Percentiles rank a stretch among this genome's conserved stretches.
phyloP scores from a whole-genome alignment of 352 stramenopile species.

The Phytopythium ostracodes region DNA sequence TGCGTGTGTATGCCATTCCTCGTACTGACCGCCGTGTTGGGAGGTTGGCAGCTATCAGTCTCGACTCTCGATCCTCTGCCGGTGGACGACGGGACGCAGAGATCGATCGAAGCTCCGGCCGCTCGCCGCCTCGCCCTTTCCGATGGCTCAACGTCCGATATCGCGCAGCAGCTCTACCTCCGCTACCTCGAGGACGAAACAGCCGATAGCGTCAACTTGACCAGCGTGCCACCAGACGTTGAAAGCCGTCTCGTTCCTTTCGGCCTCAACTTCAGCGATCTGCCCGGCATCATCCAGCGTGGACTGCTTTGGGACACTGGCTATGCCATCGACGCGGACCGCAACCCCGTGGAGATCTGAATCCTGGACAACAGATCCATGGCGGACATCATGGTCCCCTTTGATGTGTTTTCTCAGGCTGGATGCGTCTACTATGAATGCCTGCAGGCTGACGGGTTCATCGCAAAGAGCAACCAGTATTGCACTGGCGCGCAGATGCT shows the following conservation, averaged over 20 bases:
- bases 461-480: slow-evolving; percentile 13
- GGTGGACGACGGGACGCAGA: no score
- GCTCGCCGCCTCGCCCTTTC: no score
- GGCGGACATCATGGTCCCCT: slow-evolving; percentile 23
- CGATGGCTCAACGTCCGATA: slow-evolving; percentile 36
- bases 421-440: slow-evolving; percentile 27
- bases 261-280: slow-evolving; percentile 10
- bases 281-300: slow-evolving; percentile 21
- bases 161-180: slow-evolving; percentile 22
- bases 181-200: slow-evolving; percentile 1
- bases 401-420: no score
- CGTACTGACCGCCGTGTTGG: no score
- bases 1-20: no score
- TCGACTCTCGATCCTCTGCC: no score
- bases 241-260: slow-evolving; percentile 10
- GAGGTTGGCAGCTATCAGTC: no score
- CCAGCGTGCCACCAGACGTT: no score
- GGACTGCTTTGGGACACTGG: slow-evolving; percentile 35
- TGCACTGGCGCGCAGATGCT: slow-evolving; percentile 29
- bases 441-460: no score
- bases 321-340: slow-evolving; percentile 10
- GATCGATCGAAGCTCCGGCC: no score
- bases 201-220: no score
- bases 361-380: slow-evolving; percentile 27
- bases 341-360: slow-evolving; percentile 14